phyloP scores from a whole-genome alignment of 352 stramenopile genomes.

The Phytophthora pluvialis region DNA sequence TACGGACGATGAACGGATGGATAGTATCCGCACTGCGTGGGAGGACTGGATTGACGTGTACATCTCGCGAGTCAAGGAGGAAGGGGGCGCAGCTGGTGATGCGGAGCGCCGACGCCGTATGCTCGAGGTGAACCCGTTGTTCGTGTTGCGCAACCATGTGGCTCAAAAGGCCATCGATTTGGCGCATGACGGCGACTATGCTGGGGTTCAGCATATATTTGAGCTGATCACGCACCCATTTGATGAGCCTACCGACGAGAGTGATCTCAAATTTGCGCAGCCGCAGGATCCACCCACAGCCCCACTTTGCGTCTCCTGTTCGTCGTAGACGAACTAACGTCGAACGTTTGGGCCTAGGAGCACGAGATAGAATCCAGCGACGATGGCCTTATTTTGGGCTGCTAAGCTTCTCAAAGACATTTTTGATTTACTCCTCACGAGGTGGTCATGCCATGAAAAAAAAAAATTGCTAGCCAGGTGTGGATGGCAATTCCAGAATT shows the following conservation, averaged over 20 bases:
- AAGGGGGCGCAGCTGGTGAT: slow-evolving; percentile 47
- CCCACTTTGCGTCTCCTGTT: slow-evolving; percentile 85
- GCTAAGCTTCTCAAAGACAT: too few species aligned
- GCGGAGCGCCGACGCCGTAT: slow-evolving; percentile 52
- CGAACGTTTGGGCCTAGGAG: neutral
- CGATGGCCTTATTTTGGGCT: neutral
- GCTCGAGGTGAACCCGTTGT: slow-evolving; percentile 78
- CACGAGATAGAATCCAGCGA: neutral
- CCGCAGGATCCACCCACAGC: slow-evolving; percentile 58
- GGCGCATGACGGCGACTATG: slow-evolving; percentile 72
- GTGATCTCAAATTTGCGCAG: slow-evolving; percentile 52
- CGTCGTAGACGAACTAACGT: slow-evolving; percentile 55
- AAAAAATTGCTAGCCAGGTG: slow-evolving; percentile 3
- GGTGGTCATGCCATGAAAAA: neutral
- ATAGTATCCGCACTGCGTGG: slow-evolving; percentile 58
- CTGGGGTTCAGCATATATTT: slow-evolving; percentile 71
- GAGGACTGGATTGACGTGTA: slow-evolving; percentile 66
- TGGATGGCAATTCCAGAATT: too few species aligned
- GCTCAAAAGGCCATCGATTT: slow-evolving; percentile 88
- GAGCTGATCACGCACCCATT: slow-evolving; percentile 78
- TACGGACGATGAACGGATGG: slow-evolving; percentile 57
- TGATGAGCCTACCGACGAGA: slow-evolving; percentile 44
- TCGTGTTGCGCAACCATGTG: slow-evolving; percentile 91
- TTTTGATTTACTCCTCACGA: too few species aligned
- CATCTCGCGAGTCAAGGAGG: slow-evolving; percentile 47